Conservation (phyloP, 148 eudicot species). For the Chenopodium album region DNA sequence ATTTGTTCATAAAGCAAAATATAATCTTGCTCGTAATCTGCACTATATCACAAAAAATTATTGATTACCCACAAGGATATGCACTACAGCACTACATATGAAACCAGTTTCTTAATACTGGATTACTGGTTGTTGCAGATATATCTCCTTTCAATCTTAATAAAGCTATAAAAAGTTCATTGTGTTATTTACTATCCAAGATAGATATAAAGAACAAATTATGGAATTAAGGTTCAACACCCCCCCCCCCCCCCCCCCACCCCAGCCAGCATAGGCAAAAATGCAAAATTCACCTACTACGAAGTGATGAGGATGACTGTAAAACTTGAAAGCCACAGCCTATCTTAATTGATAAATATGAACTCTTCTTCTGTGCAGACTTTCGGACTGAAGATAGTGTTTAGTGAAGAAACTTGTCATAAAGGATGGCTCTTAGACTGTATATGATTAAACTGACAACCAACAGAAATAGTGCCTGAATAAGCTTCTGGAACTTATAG, state of each 20-base stretch:
- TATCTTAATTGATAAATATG: not conserved
- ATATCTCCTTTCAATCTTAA: not conserved
- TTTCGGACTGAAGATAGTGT: not conserved
- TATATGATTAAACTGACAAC: not conserved
- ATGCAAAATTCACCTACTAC: not conserved
- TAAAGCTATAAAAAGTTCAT: not conserved
- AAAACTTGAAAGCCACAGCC: not conserved
- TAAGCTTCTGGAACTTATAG: not conserved
- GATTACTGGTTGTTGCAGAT: not conserved
- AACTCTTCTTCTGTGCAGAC: not conserved
- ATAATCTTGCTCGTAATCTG: not conserved
- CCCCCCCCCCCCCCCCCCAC: too few species aligned
- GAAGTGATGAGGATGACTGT: not conserved
- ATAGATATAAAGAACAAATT: not conserved
- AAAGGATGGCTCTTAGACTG: not conserved
- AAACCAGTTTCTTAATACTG: not conserved
- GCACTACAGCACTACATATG: not conserved
- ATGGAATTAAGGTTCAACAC: not conserved
- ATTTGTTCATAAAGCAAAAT: not conserved
- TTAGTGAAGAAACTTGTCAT: not conserved
- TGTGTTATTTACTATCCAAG: not conserved
- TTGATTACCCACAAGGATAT: not conserved
- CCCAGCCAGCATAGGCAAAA: too few species aligned
- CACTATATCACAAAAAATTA: not conserved
- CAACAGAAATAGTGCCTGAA: not conserved